phyloP scores from a whole-genome alignment of 352 stramenopile genomes.

The Phytophthora megakarya region DNA sequence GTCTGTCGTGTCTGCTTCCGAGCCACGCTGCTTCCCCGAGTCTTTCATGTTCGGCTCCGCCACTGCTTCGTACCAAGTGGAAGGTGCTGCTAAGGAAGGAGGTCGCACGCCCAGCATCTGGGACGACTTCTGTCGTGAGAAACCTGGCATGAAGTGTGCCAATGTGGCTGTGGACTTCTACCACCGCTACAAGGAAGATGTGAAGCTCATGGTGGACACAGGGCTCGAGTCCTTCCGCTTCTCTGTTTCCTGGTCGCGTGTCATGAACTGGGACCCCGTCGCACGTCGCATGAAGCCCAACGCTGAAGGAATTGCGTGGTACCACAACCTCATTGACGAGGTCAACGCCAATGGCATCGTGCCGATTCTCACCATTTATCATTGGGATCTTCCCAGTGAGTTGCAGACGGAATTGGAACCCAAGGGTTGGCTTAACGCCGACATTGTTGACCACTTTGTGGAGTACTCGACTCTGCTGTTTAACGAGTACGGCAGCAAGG shows the following conservation, averaged over 20 bases:
- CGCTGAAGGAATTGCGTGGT: conserved; percentile 87
- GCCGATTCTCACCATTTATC: conserved; percentile 92
- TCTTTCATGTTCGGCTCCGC: conserved; percentile 83
- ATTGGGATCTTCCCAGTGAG: conserved; percentile 93
- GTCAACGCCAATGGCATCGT: conserved; percentile 77
- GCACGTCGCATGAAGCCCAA: conserved; percentile 67
- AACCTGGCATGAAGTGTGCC: conserved; percentile 72
- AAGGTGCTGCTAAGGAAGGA: conserved; percentile 81
- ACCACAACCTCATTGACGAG: conserved; percentile 89
- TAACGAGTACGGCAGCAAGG: conserved; percentile 90
- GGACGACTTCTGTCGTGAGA: conserved; percentile 86
- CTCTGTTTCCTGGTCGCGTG: conserved; percentile 90
- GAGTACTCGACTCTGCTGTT: conserved; percentile 88
- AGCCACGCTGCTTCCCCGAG: conserved; percentile 46
- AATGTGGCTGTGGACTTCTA: conserved; percentile 94
- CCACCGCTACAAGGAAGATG: conserved; percentile 89
- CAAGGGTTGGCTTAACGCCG: conserved; percentile 47
- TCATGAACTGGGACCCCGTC: conserved; percentile 76
- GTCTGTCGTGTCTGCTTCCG: conserved; percentile 5
- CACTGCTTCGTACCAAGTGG: conserved; percentile 91
- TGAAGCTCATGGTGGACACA: conserved; percentile 90
- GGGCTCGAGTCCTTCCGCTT: conserved; percentile 93
- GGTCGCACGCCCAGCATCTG: conserved; percentile 88
- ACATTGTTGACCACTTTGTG: conserved; percentile 67
- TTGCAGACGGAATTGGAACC: conserved; percentile 75